These are phyloP conservation scores for Pyrenophora tritici-repentis DNA, from an alignment of 2,329 filamentous ascomycete genomes.

Conservation along the genomic window DNA sequence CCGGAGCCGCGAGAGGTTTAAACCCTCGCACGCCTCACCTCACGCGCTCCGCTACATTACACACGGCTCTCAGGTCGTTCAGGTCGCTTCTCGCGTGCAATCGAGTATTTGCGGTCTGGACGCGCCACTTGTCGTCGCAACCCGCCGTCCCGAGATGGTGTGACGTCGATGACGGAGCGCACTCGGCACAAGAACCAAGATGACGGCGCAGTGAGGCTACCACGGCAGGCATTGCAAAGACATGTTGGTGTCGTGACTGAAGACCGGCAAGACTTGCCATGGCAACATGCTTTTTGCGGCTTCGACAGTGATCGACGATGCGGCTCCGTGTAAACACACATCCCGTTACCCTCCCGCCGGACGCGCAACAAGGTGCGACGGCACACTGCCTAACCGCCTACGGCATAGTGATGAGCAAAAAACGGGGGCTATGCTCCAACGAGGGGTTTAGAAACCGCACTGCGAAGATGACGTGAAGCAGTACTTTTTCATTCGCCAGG, in stretches of 20 bases:
- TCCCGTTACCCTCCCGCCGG: constrained; percentile 34
- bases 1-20: constrained; percentile 36
- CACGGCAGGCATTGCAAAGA: constrained; percentile 15
- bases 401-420: constrained; percentile 13
- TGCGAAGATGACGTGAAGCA: constrained; percentile 12
- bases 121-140: constrained; percentile 33
- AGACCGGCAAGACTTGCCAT: constrained; percentile 10
- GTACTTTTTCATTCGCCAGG: constrained; percentile 22
- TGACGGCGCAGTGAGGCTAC: constrained; percentile 17
- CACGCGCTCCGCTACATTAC: constrained; percentile 19
- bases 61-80: constrained; percentile 21
- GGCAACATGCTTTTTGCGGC: constrained; percentile 18
- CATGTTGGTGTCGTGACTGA: constrained; percentile 1
- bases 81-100: constrained; percentile 28
- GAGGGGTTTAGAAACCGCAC: constrained; percentile 1
- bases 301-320: constrained; percentile 26
- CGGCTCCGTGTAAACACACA: constrained; percentile 19
- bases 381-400: constrained; percentile 16
- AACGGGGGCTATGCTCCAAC: constrained; percentile 19
- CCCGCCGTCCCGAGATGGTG: constrained; percentile 29
- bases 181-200: constrained; percentile 4
- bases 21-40: constrained; percentile 39
- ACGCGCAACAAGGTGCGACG: constrained; percentile 29
- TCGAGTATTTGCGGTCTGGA: constrained; percentile 33
- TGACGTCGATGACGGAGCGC: constrained; percentile 23